These are phyloP conservation scores for Thinopyrum elongatum DNA, from an alignment of 176 grass and related monocot genomes.

Conservation along the genomic window DNA sequence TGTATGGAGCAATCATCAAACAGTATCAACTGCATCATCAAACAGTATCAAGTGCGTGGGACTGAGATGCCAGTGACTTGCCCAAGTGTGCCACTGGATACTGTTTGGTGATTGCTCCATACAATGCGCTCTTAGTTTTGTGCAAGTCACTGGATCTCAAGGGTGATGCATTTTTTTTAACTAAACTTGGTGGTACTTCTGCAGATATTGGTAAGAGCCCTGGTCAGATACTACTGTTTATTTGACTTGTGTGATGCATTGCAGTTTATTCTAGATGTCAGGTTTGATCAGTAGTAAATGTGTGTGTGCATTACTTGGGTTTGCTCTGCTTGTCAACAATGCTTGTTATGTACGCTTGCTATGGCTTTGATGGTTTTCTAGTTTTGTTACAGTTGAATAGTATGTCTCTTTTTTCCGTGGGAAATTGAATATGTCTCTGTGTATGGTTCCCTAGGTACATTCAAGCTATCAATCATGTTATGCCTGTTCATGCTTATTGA, in stretches of 20 bases:
- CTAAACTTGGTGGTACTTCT: neutral
- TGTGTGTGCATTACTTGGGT: neutral
- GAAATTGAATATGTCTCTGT: neutral
- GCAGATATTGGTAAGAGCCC: neutral
- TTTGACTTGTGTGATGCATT: neutral
- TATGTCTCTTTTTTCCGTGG: too few species aligned
- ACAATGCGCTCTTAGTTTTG: too few species aligned
- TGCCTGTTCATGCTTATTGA: neutral
- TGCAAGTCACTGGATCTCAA: too few species aligned
- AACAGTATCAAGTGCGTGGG: neutral
- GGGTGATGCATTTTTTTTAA: neutral
- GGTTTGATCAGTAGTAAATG: neutral
- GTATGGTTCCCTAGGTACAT: neutral
- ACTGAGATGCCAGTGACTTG: too few species aligned
- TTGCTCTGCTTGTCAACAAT: neutral
- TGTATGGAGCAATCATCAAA: neutral
- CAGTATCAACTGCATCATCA: neutral
- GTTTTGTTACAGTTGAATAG: neutral
- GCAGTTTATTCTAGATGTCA: neutral
- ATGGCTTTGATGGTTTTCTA: neutral
- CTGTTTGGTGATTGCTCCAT: too few species aligned
- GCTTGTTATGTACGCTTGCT: neutral
- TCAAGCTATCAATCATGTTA: neutral
- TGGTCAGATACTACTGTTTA: neutral
- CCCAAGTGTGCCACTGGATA: too few species aligned